Conservation (phyloP, 768 basidiomycete genomes). For the Leucogyrophana mollusca region DNA sequence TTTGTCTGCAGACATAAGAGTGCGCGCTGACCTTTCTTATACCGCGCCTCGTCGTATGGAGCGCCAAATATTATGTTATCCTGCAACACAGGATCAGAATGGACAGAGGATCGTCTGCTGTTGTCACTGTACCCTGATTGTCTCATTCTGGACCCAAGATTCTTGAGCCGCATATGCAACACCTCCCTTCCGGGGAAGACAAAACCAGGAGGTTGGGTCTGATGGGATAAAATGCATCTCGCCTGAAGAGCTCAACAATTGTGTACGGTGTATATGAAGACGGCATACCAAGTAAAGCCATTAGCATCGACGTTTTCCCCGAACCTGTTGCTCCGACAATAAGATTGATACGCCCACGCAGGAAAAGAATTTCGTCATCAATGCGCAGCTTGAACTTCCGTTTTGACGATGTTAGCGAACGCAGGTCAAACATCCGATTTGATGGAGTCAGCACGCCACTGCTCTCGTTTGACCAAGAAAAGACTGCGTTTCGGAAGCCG, state of each 20-base stretch:
- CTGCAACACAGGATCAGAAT: conserved; percentile 16
- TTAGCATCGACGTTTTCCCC: conserved; percentile 65
- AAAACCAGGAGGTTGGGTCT: conserved; percentile 58
- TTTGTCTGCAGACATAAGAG: not conserved
- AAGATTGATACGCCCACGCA: conserved; percentile 50
- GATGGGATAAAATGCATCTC: conserved; percentile 66
- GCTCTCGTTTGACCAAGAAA: conserved; percentile 44
- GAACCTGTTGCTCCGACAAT: conserved; percentile 59
- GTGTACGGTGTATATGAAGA: not conserved
- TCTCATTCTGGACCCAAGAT: conserved; percentile 83
- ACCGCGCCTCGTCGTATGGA: conserved; percentile 39
- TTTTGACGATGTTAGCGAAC: conserved; percentile 14
- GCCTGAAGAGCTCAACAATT: conserved; percentile 1
- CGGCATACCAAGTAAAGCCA: conserved; percentile 52
- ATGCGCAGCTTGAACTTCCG: conserved; percentile 51
- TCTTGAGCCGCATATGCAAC: conserved; percentile 84
- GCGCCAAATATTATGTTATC: conserved; percentile 47
- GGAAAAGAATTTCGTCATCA: conserved; percentile 55
- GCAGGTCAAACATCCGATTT: conserved; percentile 4
- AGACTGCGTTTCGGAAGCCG: conserved; percentile 53
- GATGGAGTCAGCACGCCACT: conserved; percentile 3
- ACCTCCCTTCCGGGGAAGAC: conserved; percentile 64
- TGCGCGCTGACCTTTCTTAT: conserved; percentile 32
- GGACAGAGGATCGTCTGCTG: not conserved
- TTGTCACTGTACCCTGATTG: conserved; percentile 48